These are phyloP conservation scores for Penicillium atrosanguineum DNA, from an alignment of 495 filamentous ascomycete species.

Conservation along the genomic window DNA sequence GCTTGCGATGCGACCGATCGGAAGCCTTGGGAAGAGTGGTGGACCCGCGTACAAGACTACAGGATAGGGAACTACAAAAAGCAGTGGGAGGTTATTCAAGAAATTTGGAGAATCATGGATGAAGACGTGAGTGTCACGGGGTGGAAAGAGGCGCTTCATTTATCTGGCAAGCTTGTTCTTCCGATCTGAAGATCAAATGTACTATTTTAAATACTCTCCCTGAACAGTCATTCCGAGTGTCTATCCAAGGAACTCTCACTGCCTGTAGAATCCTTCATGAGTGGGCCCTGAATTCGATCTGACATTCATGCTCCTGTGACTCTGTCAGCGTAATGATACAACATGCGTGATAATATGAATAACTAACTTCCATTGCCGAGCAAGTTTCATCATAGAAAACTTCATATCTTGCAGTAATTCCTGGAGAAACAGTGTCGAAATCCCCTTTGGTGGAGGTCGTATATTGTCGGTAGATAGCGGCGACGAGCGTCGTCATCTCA, in stretches of 20 bases:
- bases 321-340: too few species aligned
- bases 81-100: conserved; percentile 7
- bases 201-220: too few species aligned
- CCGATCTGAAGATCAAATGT: background rate
- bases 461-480: conserved; percentile 35
- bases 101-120: conserved; percentile 9
- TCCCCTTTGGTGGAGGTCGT: conserved; percentile 19
- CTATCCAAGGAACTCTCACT: too few species aligned
- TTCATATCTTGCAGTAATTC: conserved; percentile 38
- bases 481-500: conserved; percentile 42
- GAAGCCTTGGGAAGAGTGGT: conserved; percentile 6
- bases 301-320: conserved; percentile 11
- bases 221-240: too few species aligned
- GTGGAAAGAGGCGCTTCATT: background rate
- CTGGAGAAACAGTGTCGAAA: conserved; percentile 25
- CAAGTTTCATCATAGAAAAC: conserved; percentile 37
- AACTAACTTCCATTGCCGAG: background rate
- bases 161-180: background rate
- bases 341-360: too few species aligned
- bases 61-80: conserved; percentile 6
- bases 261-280: too few species aligned
- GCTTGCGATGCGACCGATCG: conserved; percentile 8
- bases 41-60: conserved; percentile 7
- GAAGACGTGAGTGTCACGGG: background rate
- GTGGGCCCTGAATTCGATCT: background rate